phyloP scores from a whole-genome alignment of 108 stramenopile genomes.

The Asterionellopsis glacialis region DNA sequence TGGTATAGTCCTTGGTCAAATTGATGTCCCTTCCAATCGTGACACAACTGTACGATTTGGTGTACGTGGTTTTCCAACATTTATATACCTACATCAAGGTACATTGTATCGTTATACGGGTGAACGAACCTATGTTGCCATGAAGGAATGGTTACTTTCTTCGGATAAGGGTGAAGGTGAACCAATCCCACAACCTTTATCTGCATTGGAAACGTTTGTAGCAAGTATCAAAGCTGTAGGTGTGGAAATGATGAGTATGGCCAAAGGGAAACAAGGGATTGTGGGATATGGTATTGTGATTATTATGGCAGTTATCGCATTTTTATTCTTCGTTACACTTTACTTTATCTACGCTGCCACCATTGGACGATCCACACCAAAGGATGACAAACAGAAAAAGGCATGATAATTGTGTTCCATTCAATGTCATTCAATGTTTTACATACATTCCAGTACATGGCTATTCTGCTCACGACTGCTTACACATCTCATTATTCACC shows the following conservation, averaged over 20 bases:
- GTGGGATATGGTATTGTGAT: not conserved
- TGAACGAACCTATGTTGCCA: not conserved
- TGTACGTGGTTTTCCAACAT: conserved; percentile 2
- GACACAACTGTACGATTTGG: not conserved
- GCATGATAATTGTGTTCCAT: too few species aligned
- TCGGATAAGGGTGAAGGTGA: not conserved
- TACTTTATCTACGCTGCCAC: too few species aligned
- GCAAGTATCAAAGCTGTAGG: not conserved
- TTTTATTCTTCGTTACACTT: not conserved
- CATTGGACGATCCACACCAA: too few species aligned
- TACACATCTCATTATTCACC: too few species aligned
- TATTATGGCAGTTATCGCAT: not conserved
- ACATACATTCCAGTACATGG: too few species aligned
- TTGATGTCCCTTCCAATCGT: conserved; percentile 9
- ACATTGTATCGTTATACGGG: not conserved
- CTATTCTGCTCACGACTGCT: too few species aligned
- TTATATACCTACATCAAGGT: not conserved
- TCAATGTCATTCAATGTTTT: too few species aligned
- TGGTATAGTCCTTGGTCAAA: conserved; percentile 1
- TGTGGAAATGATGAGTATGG: not conserved
- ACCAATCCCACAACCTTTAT: not conserved
- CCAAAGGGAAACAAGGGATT: not conserved
- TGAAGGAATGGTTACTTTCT: conserved; percentile 1
- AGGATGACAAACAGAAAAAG: too few species aligned
- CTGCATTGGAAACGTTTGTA: not conserved